Percentiles rank a stretch among this genome's conserved stretches.
These are phyloP conservation scores for Eucalyptus sideroxylon DNA, from an alignment of 345 rosid genomes.

Conservation along the genomic window DNA sequence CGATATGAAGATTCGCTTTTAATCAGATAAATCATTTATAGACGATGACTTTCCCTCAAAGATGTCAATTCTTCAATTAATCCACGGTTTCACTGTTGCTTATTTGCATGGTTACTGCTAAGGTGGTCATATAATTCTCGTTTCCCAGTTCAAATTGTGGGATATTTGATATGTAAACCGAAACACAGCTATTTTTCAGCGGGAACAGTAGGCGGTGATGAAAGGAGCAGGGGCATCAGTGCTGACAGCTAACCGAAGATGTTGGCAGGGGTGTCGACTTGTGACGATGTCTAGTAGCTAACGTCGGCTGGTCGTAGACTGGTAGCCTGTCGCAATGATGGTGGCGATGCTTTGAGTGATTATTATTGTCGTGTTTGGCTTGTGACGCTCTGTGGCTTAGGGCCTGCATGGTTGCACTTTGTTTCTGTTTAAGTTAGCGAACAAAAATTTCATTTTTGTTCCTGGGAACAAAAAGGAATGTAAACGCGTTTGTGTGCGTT, in stretches of 20 bases:
- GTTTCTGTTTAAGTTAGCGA: no score
- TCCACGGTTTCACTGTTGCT: accelerated
- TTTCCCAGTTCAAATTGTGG: background rate
- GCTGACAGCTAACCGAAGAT: background rate
- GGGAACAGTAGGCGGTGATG: background rate
- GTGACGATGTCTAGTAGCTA: background rate
- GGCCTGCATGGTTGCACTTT: no score
- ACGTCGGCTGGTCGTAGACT: background rate
- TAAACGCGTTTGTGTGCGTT: no score
- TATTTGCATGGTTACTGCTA: background rate
- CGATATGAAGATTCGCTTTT: background rate
- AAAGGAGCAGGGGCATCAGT: background rate
- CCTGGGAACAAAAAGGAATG: no score
- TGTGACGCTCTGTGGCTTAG: background rate
- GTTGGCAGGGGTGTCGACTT: background rate
- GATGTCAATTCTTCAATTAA: background rate
- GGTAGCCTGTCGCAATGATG: background rate
- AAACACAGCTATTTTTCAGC: background rate
- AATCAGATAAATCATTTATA: background rate
- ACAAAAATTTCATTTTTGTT: no score
- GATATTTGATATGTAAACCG: background rate
- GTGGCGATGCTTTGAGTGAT: background rate
- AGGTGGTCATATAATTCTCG: background rate
- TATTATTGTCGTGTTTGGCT: background rate
- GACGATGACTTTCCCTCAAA: background rate